Evolutionary conservation across 2,329 filamentous ascomycete genomes (phyloP), one percentile per base, ranked within the genome.

Genomic region (Didymella sp.): DNA sequence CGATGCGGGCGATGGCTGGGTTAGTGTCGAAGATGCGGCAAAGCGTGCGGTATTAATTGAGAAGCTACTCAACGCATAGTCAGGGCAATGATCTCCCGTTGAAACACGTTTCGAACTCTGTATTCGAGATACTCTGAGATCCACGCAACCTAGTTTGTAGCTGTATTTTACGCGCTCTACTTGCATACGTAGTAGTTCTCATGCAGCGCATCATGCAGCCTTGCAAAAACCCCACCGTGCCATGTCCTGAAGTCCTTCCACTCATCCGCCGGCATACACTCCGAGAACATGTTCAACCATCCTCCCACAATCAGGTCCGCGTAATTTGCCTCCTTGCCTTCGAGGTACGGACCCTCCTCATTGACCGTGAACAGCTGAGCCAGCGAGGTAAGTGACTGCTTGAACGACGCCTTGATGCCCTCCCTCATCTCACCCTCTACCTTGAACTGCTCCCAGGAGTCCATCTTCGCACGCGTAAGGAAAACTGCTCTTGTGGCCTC

Each of bases 251-350:
- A 57, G 50, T 78, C 71, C 57, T 80, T 64, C 82, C 82, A 85
- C 55, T 85, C 83, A 2, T 63, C 58, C 51, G 63, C 49, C 0
- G 78, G 79, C 51, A 85, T 64, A 24, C 73, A 76, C 13, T 37
- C 67, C 4, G 62, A 58, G 50, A 79, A 62, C 79, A 84, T 82
- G 6, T 77, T 74, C 67, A 87, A 52, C 84, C 85, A 87, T 0
- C 73, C 82, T 1, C 84, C 84, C 0, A 87, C 79, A 30, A 86
- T 84, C 0, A 85, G 64, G 63, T 87, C 85, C 1, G 82, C 84
- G 74, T 86, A 85, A 41, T 66, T 80, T 1, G 78, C 75, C 65
- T 61, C 65, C 1, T 59, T 44, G 0, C 83, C 84, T 2, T 84
- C 72, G 1, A 86, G 22, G 45, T 82, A 86, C 0, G 82, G 81